These are phyloP conservation scores for Lipomyces yarrowii DNA, from an alignment of 1,139 yeast genomes.

Conservation along the genomic window DNA sequence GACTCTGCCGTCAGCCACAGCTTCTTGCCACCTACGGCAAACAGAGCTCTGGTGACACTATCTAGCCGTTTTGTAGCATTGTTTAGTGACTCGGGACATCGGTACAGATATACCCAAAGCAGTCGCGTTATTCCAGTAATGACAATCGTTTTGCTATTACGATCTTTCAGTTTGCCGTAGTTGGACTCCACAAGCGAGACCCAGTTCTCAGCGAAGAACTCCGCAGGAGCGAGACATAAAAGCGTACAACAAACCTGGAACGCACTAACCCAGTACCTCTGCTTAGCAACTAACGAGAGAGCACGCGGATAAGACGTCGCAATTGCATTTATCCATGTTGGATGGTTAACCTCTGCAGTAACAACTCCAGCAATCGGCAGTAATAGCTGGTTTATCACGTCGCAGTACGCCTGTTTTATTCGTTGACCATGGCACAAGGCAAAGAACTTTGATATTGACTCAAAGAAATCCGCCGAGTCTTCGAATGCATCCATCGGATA, in stretches of 20 bases:
- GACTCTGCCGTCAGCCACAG: constrained; percentile 73
- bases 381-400: constrained; percentile 72
- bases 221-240: constrained; percentile 79
- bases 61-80: constrained; percentile 75
- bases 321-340: constrained; percentile 88
- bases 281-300: constrained; percentile 47
- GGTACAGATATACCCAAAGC: constrained; percentile 84
- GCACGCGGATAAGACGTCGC: constrained; percentile 61
- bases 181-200: constrained; percentile 59
- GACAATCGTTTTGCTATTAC: constrained; percentile 51
- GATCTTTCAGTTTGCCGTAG: constrained; percentile 54
- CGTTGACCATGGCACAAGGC: constrained; percentile 64
- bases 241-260: constrained; percentile 71
- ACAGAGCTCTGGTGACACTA: constrained; percentile 56
- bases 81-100: constrained; percentile 86
- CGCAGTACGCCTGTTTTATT: constrained; percentile 73
- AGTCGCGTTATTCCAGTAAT: constrained; percentile 71
- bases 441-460: constrained; percentile 84
- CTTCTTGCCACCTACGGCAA: constrained; percentile 59
- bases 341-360: constrained; percentile 95
- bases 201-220: constrained; percentile 79
- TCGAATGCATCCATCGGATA: constrained; percentile 89
- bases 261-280: constrained; percentile 74
- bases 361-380: constrained; percentile 79
- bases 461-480: constrained; percentile 87